phyloP scores from a whole-genome alignment of 768 basidiomycete species.

The Pisolithus marmoratus region DNA sequence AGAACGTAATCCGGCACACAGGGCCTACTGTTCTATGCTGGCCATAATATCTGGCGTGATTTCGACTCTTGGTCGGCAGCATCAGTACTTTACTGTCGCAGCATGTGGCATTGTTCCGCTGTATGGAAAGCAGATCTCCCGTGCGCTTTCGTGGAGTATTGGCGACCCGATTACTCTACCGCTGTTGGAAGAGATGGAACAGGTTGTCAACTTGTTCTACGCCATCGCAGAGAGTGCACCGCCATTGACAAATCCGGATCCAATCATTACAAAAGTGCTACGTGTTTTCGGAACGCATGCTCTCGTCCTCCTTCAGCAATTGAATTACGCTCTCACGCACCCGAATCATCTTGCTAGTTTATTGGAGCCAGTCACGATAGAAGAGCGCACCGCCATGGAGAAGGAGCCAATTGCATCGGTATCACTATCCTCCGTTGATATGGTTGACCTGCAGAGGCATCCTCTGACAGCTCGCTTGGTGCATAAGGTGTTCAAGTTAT shows the following conservation, averaged over 20 bases:
- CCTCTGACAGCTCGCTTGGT: slow-evolving; percentile 70
- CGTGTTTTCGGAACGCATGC: slow-evolving; percentile 63
- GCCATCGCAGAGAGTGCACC: slow-evolving; percentile 53
- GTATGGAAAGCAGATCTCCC: slow-evolving; percentile 73
- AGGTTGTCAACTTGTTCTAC: slow-evolving; percentile 71
- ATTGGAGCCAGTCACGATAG: slow-evolving; percentile 71
- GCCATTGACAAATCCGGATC: slow-evolving; percentile 18
- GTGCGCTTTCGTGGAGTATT: slow-evolving; percentile 77
- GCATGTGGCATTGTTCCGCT: slow-evolving; percentile 82
- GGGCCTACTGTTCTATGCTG: slow-evolving; percentile 80
- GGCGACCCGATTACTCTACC: slow-evolving; percentile 72
- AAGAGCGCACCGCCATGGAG: slow-evolving; percentile 67
- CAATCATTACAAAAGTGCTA: slow-evolving; percentile 59
- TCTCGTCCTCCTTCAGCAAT: slow-evolving; percentile 72
- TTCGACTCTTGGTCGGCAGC: slow-evolving; percentile 53
- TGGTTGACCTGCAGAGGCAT: slow-evolving; percentile 58
- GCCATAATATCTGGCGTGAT: slow-evolving; percentile 72
- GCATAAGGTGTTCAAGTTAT: slow-evolving; percentile 65
- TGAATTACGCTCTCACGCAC: slow-evolving; percentile 88
- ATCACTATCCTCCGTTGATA: slow-evolving; percentile 35
- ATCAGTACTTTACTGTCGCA: slow-evolving; percentile 79
- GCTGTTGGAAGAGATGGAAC: slow-evolving; percentile 78
- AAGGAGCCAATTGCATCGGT: slow-evolving; percentile 39
- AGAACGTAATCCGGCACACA: slow-evolving; percentile 74
- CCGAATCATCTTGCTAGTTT: slow-evolving; percentile 82